Evolutionary conservation across 306 rosid species (phyloP).

Genomic region (Fragaria ananassa): DNA sequence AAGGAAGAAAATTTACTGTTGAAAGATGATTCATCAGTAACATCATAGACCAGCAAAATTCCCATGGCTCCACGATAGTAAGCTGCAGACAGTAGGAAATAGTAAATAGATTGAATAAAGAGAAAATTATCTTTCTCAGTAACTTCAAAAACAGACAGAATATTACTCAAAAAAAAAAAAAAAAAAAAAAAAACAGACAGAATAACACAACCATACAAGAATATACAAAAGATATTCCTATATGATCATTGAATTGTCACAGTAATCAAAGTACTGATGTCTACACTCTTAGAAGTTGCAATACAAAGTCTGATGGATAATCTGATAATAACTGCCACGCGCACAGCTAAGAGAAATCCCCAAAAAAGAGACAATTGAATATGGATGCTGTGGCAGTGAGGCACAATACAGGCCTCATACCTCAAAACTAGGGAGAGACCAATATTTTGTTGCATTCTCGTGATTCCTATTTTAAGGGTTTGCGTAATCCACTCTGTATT

Average conservation of each 20-base stretch:
- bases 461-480: not conserved
- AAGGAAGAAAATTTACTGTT: constrained; percentile 57
- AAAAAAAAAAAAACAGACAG: not conserved
- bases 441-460: not conserved
- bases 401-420: not conserved
- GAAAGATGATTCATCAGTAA: constrained; percentile 91
- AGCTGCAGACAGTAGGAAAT: constrained; percentile 48
- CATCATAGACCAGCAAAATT: constrained; percentile 88
- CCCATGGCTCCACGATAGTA: constrained; percentile 99
- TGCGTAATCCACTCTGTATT: not conserved
- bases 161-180: not conserved
- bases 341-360: not conserved
- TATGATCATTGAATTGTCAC: not conserved
- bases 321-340: not conserved
- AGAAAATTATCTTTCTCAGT: not conserved
- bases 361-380: not conserved
- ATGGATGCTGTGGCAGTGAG: not conserved
- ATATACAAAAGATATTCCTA: not conserved
- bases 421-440: not conserved
- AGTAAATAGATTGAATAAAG: not conserved
- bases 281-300: not conserved
- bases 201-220: not conserved
- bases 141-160: not conserved
- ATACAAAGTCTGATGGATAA: not conserved
- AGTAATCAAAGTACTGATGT: not conserved